Evolutionary conservation across 139 green algal genomes (phyloP), one percentile per base, ranked within the genome.

Genomic region (Desmodesmus armatus): DNA sequence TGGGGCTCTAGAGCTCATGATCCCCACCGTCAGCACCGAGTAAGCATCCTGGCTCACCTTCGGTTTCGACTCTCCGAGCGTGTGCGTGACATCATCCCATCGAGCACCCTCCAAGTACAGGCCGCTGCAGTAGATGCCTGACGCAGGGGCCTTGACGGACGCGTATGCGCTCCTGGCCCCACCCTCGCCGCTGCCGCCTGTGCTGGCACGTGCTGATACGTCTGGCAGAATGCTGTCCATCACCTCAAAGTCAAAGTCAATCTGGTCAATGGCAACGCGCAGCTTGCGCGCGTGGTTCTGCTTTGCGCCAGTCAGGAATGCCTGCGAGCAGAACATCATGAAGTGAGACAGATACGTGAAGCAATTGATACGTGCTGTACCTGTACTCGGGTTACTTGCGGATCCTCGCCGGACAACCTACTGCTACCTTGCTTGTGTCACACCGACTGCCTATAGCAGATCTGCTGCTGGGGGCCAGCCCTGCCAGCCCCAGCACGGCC

Each of bases 211-310:
- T 40, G 47, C 81, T 43, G 43, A 69, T n/a, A 3, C 51, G 19
- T 75, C 55, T 69, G 79, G 47, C 55, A 82, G 70, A n/a, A n/a
- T n/a, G 35, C 39, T 63, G 60, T 94, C 90, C 84, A 90, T 90
- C 1, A 96, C 87, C 71, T 93, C 90, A 85, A 96, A 97, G 80
- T 98, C 94, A 90, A 98, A 98, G 86, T 95, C 93, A 51, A 97
- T 91, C 69, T 91, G 84, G 84, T 96, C 93, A 63, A 96, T 96
- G 62, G 93, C 90, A 71, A 95, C 91, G 75, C 83, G 92, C 78
- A 92, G 90, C 87, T 94, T 93, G 73, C 95, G 89, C 11, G 95
- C 95, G 83, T 87, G 96, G 91, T 97, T 98, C 91, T 98, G 95
- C 84, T 95, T 95, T 60, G 89, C 83, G 37, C 89, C 94, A 15